A percentile compares a stretch with the other conserved stretches of the same genome.
Conservation (phyloP, 208 protist species). For the Wallacemonas collosoma region DNA sequence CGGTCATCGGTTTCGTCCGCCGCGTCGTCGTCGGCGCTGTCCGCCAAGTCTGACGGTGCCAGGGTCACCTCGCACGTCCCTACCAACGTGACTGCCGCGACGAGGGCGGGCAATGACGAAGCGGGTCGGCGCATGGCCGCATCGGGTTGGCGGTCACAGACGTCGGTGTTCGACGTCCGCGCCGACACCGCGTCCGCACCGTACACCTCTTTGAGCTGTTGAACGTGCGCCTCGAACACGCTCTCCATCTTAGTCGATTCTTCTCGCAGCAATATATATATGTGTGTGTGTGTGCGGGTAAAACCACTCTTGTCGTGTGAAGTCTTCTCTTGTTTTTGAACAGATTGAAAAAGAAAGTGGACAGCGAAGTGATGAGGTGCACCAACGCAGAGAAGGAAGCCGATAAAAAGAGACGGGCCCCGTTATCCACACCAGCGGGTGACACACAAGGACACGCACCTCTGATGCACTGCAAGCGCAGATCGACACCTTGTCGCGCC, state of each 20-base stretch:
- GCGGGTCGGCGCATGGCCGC: too few species aligned
- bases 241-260: too few species aligned
- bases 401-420: not conserved
- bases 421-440: too few species aligned
- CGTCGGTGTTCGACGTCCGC: too few species aligned
- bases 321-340: too few species aligned
- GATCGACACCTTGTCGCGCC: too few species aligned
- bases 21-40: not conserved
- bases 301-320: too few species aligned
- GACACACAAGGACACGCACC: too few species aligned
- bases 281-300: too few species aligned
- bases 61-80: conserved; percentile 16
- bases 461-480: too few species aligned
- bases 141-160: too few species aligned
- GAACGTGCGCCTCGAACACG: not conserved
- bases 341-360: not conserved
- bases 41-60: conserved; percentile 1
- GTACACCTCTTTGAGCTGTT: not conserved
- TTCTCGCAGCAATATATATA: too few species aligned
- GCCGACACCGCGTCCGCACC: not conserved
- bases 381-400: not conserved
- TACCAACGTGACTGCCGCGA: not conserved
- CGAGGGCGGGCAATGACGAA: not conserved
- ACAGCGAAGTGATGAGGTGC: not conserved
- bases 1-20: not conserved